Evolutionary conservation across 108 stramenopile genomes (phyloP).

Genomic region (Fistulifera solaris): DNA sequence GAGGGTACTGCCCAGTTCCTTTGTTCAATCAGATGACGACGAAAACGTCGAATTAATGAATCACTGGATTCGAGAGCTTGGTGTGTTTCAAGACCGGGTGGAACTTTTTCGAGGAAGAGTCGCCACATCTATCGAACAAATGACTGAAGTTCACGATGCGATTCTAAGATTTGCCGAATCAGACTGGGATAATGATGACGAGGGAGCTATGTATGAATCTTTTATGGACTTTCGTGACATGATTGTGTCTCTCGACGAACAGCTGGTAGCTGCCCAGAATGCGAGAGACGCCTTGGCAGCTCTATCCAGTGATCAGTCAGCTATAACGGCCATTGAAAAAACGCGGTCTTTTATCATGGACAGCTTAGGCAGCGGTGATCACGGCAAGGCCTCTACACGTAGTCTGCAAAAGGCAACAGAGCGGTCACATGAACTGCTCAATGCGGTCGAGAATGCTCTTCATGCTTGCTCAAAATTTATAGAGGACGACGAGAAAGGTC

Average conservation of each 20-base stretch:
- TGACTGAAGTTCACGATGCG: neutral
- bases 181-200: slow-evolving; percentile 18
- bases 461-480: slow-evolving; percentile 41
- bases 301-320: slow-evolving; percentile 43
- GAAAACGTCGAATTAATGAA: slow-evolving; percentile 41
- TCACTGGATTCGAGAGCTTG: slow-evolving; percentile 72
- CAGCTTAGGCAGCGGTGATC: slow-evolving; percentile 13
- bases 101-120: slow-evolving; percentile 23
- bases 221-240: slow-evolving; percentile 28
- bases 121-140: neutral
- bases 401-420: slow-evolving; percentile 27
- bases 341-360: slow-evolving; percentile 45
- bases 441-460: slow-evolving; percentile 47
- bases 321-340: slow-evolving; percentile 45
- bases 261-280: slow-evolving; percentile 39
- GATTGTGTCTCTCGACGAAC: slow-evolving; percentile 34
- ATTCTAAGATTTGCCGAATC: slow-evolving; percentile 4
- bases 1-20: slow-evolving; percentile 32
- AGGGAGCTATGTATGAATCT: neutral
- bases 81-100: slow-evolving; percentile 50
- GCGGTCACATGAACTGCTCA: slow-evolving; percentile 59
- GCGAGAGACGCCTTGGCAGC: slow-evolving; percentile 45
- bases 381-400: neutral
- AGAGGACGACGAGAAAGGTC: slow-evolving; percentile 42
- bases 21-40: slow-evolving; percentile 16